A percentile compares a stretch with the other conserved stretches of the same genome.
These are phyloP conservation scores for Chaetothyriales sp. DNA, from an alignment of 2,329 filamentous ascomycete species.

Conservation along the genomic window DNA sequence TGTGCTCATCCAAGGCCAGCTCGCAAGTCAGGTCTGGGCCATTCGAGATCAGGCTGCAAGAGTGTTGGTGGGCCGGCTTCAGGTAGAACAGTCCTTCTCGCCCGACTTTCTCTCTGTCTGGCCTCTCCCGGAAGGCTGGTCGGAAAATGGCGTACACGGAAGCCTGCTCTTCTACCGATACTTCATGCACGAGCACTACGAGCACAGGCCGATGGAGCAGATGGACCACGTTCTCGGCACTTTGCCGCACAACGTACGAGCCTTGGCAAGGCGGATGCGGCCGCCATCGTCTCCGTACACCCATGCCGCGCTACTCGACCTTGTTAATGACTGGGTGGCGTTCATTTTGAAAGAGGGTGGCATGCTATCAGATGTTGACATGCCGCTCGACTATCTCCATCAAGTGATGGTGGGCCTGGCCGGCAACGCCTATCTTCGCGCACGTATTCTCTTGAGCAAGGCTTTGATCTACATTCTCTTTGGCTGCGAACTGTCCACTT, in stretches of 20 bases:
- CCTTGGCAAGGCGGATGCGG: background rate
- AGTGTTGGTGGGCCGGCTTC: constrained; percentile 7
- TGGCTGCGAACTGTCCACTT: background rate
- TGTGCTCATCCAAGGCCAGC: constrained; percentile 23
- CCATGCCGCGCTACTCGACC: constrained; percentile 9
- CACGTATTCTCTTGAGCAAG: background rate
- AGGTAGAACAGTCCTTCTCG: background rate
- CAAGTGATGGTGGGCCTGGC: background rate
- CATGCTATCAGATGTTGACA: background rate
- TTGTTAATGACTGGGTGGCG: constrained; percentile 10
- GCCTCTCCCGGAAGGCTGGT: constrained; percentile 3
- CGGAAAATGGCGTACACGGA: constrained; percentile 31
- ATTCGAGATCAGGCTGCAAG: constrained; percentile 34
- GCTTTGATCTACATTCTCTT: background rate
- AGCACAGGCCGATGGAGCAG: background rate
- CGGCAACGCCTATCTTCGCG: background rate
- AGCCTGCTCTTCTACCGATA: constrained; percentile 20
- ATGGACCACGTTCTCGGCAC: background rate
- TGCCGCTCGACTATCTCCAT: background rate
- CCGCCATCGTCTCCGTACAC: constrained; percentile 8
- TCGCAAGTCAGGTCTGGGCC: constrained; percentile 33
- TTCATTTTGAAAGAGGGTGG: constrained; percentile 4
- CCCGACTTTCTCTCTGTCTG: background rate
- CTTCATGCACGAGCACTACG: constrained; percentile 1
- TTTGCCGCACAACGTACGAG: background rate